Evolutionary conservation across 257 asterid genomes (phyloP).

Genomic region (Solanum virginianum): DNA sequence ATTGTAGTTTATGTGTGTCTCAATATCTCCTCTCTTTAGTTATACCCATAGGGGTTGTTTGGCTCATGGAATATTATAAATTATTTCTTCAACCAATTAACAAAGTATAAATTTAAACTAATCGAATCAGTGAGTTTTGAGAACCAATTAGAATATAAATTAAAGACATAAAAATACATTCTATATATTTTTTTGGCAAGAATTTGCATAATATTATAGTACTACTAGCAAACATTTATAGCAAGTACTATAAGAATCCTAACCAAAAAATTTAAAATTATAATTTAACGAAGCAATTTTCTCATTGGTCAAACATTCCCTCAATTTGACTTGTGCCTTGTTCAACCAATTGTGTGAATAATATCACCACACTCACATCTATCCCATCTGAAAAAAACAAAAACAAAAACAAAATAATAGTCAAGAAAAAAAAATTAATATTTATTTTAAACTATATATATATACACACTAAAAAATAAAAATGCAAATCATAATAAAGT

Average conservation of each 20-base stretch:
- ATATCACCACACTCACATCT: conserved; percentile 52
- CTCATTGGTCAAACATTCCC: conserved; percentile 39
- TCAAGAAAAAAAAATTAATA: background rate
- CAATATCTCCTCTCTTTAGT: background rate
- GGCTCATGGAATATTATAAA: background rate
- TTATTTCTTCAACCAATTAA: too few relatives aligned
- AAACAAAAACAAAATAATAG: background rate
- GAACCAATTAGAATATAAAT: background rate
- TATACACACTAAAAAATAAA: background rate
- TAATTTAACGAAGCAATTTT: conserved; percentile 24
- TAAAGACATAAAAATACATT: background rate
- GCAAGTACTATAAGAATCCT: background rate
- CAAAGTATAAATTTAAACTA: too few relatives aligned
- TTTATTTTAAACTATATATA: background rate
- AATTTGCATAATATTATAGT: background rate
- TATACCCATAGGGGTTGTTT: background rate
- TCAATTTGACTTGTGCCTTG: conserved; percentile 13
- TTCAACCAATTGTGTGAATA: background rate
- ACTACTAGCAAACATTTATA: background rate
- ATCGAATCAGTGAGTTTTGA: background rate
- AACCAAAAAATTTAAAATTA: background rate
- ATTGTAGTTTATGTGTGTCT: background rate
- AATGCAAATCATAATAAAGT: background rate
- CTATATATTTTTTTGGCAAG: background rate
- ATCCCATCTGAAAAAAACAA: background rate